A percentile compares a stretch with the other conserved stretches of the same genome.
Conservation (phyloP, 2,329 filamentous ascomycete genomes). For the Sporothrix euskadiensis region DNA sequence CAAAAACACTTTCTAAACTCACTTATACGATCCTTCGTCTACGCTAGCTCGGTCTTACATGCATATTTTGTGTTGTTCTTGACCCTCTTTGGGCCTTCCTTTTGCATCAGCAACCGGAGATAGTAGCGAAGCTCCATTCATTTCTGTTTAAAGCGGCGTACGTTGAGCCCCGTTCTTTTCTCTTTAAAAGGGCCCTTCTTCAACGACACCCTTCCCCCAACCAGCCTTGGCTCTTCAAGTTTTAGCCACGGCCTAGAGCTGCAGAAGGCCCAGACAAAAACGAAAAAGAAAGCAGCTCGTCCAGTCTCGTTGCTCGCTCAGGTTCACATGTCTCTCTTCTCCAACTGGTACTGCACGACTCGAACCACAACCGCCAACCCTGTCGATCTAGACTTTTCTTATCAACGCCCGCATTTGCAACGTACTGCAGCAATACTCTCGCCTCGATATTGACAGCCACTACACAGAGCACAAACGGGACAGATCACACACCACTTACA, state of each 20-base stretch:
- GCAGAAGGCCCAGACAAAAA: not conserved
- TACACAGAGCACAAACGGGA: not conserved
- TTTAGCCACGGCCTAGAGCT: not conserved
- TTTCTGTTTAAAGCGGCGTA: not conserved
- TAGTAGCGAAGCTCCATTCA: not conserved
- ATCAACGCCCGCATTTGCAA: conserved; percentile 9
- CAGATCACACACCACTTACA: not conserved
- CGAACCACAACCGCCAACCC: not conserved
- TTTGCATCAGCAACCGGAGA: not conserved
- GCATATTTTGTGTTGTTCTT: not conserved
- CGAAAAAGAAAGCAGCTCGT: not conserved
- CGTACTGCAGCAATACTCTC: not conserved
- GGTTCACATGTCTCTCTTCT: conserved; percentile 12
- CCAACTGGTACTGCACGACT: conserved; percentile 6
- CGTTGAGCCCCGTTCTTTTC: not conserved
- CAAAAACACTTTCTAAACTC: not conserved
- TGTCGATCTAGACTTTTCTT: conserved; percentile 9
- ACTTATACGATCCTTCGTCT: not conserved
- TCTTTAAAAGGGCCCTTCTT: not conserved
- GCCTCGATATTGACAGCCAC: not conserved
- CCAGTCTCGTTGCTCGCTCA: conserved; percentile 14
- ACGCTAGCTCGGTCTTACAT: not conserved
- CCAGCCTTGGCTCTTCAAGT: not conserved
- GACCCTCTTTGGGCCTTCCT: not conserved
- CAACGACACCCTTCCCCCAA: not conserved